Conservation (phyloP, 164 flowering plant species). For the Santalum album region DNA sequence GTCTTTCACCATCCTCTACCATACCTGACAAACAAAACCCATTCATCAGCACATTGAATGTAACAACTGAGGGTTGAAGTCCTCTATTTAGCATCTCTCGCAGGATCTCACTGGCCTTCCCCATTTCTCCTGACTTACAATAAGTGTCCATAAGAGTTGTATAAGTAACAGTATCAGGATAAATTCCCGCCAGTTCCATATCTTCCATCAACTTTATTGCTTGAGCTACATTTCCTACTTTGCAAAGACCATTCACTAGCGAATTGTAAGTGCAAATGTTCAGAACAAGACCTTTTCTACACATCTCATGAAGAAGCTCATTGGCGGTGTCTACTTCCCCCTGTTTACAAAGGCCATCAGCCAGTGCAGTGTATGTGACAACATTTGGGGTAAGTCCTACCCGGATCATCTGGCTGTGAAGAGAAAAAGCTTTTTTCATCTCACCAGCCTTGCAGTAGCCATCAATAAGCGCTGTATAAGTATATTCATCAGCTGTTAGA, state of each 20-base stretch:
- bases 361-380: conserved; percentile 54
- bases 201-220: conserved; percentile 51
- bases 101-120: conserved; percentile 43
- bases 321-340: conserved; percentile 63
- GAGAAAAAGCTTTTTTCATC: conserved; percentile 42
- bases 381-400: conserved; percentile 45
- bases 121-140: conserved; percentile 44
- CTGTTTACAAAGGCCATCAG: conserved; percentile 60
- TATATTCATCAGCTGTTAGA: conserved; percentile 48
- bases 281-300: conserved; percentile 43
- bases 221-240: conserved; percentile 41
- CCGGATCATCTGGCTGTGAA: conserved; percentile 54
- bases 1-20: conserved; percentile 49
- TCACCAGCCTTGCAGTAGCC: conserved; percentile 57
- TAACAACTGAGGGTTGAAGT: conserved; percentile 52
- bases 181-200: conserved; percentile 43
- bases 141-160: conserved; percentile 68
- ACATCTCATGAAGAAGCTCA: conserved; percentile 62
- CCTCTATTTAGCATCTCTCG: conserved; percentile 49
- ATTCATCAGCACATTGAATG: conserved; percentile 70
- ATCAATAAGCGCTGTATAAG: conserved; percentile 57
- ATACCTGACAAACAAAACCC: conserved; percentile 59
- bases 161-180: conserved; percentile 52
- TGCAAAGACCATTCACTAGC: conserved; percentile 65
- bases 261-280: conserved; percentile 56